Evolutionary conservation across 225 moss, liverwort and hornwort genomes (phyloP).

Genomic region (Marchantia polymorpha): DNA sequence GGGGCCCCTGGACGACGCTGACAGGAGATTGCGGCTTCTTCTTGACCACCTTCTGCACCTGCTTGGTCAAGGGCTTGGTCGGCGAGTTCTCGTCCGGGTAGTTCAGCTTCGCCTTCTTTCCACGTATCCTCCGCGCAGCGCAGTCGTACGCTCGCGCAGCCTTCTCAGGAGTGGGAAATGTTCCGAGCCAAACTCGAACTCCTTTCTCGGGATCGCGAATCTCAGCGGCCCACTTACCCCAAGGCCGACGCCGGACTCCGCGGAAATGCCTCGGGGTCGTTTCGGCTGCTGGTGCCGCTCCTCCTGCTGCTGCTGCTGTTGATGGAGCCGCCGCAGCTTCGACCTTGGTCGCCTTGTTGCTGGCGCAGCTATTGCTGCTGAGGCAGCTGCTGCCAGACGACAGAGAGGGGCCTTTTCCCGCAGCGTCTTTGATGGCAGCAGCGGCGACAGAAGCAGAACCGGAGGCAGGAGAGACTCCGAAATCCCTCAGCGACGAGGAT

Average conservation of each 20-base stretch:
- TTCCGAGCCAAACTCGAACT: slow-evolving; percentile 84
- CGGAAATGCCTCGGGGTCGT: slow-evolving; percentile 39
- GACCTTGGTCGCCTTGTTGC: background rate
- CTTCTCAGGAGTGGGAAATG: slow-evolving; percentile 73
- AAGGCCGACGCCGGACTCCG: slow-evolving; percentile 77
- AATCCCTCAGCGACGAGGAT: background rate
- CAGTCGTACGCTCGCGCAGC: slow-evolving; percentile 74
- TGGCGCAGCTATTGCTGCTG: background rate
- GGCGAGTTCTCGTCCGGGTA: slow-evolving; percentile 30
- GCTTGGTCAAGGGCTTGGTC: background rate
- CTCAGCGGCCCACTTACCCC: slow-evolving; percentile 93
- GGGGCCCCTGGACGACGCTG: slow-evolving; percentile 15
- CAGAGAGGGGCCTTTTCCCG: background rate
- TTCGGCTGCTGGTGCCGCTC: background rate
- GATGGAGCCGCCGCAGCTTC: background rate
- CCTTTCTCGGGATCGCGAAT: slow-evolving; percentile 86
- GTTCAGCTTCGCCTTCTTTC: slow-evolving; percentile 41
- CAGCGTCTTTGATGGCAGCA: background rate
- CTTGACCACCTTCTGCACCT: background rate
- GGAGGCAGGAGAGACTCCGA: background rate
- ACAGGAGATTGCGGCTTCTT: slow-evolving; percentile 14
- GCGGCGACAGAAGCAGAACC: background rate
- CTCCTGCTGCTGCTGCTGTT: background rate
- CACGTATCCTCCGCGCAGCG: slow-evolving; percentile 46
- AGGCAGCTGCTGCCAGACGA: background rate